Base-by-base conservation (phyloP, 2,329 filamentous ascomycete species). In the Penicillium olsonii region DNA sequence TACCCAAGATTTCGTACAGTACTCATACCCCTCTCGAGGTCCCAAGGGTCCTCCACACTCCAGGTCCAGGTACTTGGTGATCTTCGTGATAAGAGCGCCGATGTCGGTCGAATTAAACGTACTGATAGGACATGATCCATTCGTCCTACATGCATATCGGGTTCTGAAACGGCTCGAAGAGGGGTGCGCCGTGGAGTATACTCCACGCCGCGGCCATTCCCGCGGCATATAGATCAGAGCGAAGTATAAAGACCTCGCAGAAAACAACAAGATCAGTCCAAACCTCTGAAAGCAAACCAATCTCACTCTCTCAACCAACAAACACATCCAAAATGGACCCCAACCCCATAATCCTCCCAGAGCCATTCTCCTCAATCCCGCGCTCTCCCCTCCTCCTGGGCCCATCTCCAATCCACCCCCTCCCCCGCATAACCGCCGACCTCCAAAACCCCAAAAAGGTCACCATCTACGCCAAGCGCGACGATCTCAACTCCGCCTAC, bases 401-500 rank as follows among this genome's bases (percentile, higher is more conserved):
- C 1, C 82, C 84, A 14, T 87, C 85, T 0, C 85, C 85, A 24
- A 85, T 89, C 61, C 84, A 89, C 64, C 68, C 76, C 43, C 79
- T 90, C 29, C 82, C 84, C 46, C 79, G 84, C 54, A 87, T 88
- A 62, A 84, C 83, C 26, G 67, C 76, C 45, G 82, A 81, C 19
- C 77, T 88, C 17, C 19, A 52, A 29, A 50, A 41, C 29, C 34
- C 48, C 9, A 42, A 51, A 24, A 78, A 78, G 58, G 81, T 87
- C 34, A 75, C 78, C 17, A 79, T 89, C 55, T 89, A 83, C 64
- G 85, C 86, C 45, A 89, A 89, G 70, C 80, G 86, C 42, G 86
- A 89, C 57, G 87, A 89, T 70, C 83, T 84, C 63, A 87, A 86
- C 70, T 86, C 83, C 2, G 82, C 80, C 0, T 77, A 87, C 15